Evolutionary conservation across 371 early-diverging fungal genomes (phyloP), one percentile per base, ranked within the genome.

Genomic region (Parasitella parasitica): DNA sequence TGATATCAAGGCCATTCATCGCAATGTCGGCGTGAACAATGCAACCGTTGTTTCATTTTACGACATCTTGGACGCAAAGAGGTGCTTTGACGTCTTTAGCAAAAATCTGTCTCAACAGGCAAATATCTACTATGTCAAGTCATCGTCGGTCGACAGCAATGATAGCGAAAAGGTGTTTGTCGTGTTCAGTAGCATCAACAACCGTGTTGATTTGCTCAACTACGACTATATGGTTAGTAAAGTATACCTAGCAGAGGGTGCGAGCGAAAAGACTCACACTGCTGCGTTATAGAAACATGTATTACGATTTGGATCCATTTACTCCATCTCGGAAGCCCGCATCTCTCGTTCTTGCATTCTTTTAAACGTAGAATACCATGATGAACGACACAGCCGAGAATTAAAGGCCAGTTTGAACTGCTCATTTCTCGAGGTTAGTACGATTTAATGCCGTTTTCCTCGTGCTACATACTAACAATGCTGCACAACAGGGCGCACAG

Each of bases 1-100:
- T 24, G 46, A 24, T 22, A 12, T 46, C 46, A 46, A 18, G 20
- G 20, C 46, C 18, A 11, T 46, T 11, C 8, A 22, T 5, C 24
- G 2, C 46, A 46, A 46, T 24, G 46, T 46, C 3, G 46, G 46
- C 20, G 30, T 36, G 16, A 38, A 41, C n/a, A n/a, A 54, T 9
- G 48, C 37, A 6, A 58, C 46, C 24, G 46, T 62, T 12, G 36
- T 55, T n/a, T 67, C 67, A 6, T 67, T 46, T 34, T 67, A 58
- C 27, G 18, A 27, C 9, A 32, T 67, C 7, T 7, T 30, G 32
- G 32, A 57, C 18, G 67, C 67, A 0, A 22, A 54, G 18, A 12
- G 20, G 3, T 30, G 57, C 12, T 16, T 53, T 0, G 24, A 57
- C 0, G 16, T 32, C 26, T 27, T n/a, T n/a, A n/a, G n/a, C 51